Evolutionary conservation across 495 filamentous ascomycete genomes (phyloP).

Genomic region (Astrothelium macrocarpum): DNA sequence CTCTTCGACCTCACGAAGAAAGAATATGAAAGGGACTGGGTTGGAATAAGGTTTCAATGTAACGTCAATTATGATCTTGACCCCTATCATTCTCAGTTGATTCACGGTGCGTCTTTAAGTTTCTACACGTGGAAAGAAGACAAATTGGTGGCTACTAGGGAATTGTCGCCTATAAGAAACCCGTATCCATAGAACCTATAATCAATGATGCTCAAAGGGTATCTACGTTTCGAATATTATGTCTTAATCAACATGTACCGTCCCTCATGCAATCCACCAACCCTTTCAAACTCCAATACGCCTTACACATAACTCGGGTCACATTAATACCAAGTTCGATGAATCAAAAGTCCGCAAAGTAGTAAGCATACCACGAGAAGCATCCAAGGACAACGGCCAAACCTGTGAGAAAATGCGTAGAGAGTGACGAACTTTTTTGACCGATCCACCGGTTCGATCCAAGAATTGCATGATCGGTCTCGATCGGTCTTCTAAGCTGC

Average conservation of each 20-base stretch:
- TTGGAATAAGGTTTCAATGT: too few relatives aligned
- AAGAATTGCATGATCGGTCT: not conserved
- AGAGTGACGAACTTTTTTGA: not conserved
- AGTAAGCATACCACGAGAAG: not conserved
- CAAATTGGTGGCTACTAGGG: too few relatives aligned
- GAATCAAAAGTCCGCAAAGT: not conserved
- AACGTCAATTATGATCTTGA: not conserved
- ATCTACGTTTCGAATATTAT: not conserved
- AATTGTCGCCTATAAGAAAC: not conserved
- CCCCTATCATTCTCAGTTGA: not conserved
- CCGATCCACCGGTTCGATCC: not conserved
- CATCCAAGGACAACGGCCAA: not conserved
- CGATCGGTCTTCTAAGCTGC: not conserved
- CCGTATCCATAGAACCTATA: not conserved
- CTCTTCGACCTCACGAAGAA: not conserved
- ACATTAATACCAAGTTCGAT: not conserved
- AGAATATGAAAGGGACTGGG: not conserved
- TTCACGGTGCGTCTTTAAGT: not conserved
- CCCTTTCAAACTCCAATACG: too few relatives aligned
- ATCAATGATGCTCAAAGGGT: not conserved
- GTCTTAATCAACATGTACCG: not conserved
- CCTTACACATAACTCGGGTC: not conserved
- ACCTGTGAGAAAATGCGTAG: not conserved
- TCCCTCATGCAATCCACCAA: not conserved
- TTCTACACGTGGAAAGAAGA: not conserved